Base-by-base conservation (phyloP, 1,284 basidiomycete species). In the Marasmius sp. region DNA sequence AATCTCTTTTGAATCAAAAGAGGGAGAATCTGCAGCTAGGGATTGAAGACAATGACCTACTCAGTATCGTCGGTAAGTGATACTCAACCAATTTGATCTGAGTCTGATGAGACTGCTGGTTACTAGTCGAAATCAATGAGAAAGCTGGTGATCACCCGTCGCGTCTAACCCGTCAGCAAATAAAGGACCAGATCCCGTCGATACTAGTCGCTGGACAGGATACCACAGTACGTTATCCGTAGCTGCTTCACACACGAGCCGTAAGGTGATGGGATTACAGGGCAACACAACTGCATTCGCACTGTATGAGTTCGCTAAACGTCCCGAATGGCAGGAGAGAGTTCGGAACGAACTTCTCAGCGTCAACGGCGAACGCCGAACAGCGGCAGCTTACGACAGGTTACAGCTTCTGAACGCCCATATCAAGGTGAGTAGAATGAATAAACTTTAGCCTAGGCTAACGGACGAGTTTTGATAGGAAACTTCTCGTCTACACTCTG, bases 171-270 rank as follows among this genome's bases (percentile, higher is more conserved):
- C 22, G 20, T 22, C 22, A 34, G 27, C 39, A 57, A n/a, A 43
- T 57, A 11, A 47, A 47, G 18, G 38, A 59, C 20, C 58, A 59
- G 20, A 41, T 52, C 49, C 49, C 49, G 18, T 27, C 37, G 18
- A 20, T 61, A 6, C 37, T 68, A n/a, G 38, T 67, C 8, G 67
- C 54, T 14, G 67, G 67, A 3, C 67, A 68, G 20, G 67, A 68
- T 57, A 68, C 67, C 6, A 64, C 61, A n/a, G 67, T 64, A 39
- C 45, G 64, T 22, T n/a, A 38, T 45, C 18, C 22, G 41, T 27
- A 14, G 34, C 18, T 49, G 18, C 18, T 20, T 10, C 18, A 14
- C 18, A 6, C 6, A 14, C 6, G 43, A 18, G 11, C 27, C 1
- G 18, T 6, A 10, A 14, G 18, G 3, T 49, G 48, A 49, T 12